Percentiles rank a stretch among this genome's conserved stretches.
phyloP scores from a whole-genome alignment of 768 basidiomycete genomes.

The Lactarius hengduanensis region DNA sequence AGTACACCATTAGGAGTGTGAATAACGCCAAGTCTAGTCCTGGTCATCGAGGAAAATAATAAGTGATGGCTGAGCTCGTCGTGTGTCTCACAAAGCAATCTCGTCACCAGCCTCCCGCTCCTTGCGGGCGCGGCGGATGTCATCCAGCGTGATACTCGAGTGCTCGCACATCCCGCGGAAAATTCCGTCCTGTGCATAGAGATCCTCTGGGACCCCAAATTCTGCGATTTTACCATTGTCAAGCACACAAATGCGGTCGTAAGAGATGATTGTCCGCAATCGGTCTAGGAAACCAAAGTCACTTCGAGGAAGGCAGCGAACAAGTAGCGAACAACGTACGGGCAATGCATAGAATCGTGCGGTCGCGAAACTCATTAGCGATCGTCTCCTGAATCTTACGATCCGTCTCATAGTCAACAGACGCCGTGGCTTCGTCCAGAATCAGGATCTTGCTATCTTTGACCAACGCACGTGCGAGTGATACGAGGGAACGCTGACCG shows the following conservation, averaged over 20 bases:
- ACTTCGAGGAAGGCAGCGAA: neutral
- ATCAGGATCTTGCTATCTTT: constrained; percentile 83
- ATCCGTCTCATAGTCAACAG: constrained; percentile 88
- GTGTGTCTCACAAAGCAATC: neutral
- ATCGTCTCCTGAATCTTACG: constrained; percentile 91
- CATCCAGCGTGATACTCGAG: constrained; percentile 69
- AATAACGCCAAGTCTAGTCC: too few species aligned
- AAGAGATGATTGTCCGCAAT: constrained; percentile 80
- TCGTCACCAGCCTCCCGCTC: constrained; percentile 22
- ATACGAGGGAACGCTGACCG: constrained; percentile 79
- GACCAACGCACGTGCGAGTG: constrained; percentile 84
- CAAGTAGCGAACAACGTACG: constrained; percentile 46
- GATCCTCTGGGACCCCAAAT: constrained; percentile 72
- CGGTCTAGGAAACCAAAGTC: constrained; percentile 52
- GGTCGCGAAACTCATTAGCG: constrained; percentile 74
- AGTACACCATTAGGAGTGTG: too few species aligned
- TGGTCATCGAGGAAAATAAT: too few species aligned
- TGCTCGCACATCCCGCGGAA: constrained; percentile 87
- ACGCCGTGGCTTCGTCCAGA: constrained; percentile 89
- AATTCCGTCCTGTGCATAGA: constrained; percentile 62
- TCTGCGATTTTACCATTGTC: constrained; percentile 81
- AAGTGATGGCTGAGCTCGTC: neutral
- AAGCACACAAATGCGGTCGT: constrained; percentile 87
- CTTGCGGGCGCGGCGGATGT: constrained; percentile 50
- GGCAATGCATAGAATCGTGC: constrained; percentile 84